phyloP scores from a whole-genome alignment of 306 rosid genomes.

The Morella rubra region DNA sequence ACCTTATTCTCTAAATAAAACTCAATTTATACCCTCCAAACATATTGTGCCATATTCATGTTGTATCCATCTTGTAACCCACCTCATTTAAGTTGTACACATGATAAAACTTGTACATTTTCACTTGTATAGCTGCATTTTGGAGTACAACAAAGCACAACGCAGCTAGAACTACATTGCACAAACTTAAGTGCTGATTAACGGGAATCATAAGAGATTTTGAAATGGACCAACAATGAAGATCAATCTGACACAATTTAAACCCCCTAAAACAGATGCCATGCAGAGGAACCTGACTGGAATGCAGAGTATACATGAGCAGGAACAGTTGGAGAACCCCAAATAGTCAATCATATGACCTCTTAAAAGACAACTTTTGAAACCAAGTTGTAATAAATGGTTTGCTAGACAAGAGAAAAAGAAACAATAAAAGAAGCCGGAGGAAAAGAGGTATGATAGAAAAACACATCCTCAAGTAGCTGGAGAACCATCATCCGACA shows the following conservation, averaged over 20 bases:
- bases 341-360: slow-evolving; percentile 6
- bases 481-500: neutral
- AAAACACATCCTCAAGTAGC: neutral
- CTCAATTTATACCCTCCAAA: neutral
- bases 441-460: neutral
- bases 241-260: slow-evolving; percentile 1
- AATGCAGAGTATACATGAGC: slow-evolving; percentile 2
- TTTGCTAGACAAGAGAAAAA: neutral
- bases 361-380: slow-evolving; percentile 14
- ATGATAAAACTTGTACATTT: neutral
- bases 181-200: neutral
- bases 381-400: neutral
- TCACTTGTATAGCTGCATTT: too few relatives aligned
- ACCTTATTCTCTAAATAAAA: neutral
- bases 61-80: neutral
- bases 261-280: slow-evolving; percentile 18
- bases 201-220: neutral
- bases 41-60: neutral
- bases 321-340: slow-evolving; percentile 12
- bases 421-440: neutral
- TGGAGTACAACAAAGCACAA: slow-evolving; percentile 17
- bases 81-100: neutral
- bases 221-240: neutral
- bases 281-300: slow-evolving; percentile 14
- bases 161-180: neutral